Conservation (phyloP, 768 basidiomycete genomes). For the Lentinula sp. region DNA sequence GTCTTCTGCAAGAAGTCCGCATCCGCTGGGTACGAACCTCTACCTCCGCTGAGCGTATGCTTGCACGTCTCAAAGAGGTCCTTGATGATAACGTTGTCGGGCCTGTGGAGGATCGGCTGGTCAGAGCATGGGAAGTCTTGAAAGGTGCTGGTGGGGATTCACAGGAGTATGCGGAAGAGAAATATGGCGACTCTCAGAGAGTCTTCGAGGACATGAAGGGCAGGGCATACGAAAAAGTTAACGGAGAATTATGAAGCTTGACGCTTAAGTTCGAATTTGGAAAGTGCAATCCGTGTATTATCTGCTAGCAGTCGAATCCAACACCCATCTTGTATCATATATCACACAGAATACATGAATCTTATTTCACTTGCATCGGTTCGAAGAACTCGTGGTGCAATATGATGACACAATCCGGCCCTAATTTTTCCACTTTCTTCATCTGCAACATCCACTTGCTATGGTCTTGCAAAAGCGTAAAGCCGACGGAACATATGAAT, state of each 20-base stretch:
- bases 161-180: conserved; percentile 22
- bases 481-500: neutral
- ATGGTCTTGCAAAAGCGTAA: conserved; percentile 4
- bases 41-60: conserved; percentile 48
- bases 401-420: neutral
- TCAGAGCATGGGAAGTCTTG: conserved; percentile 37
- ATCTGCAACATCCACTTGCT: neutral
- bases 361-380: too few species aligned
- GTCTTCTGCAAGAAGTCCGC: conserved; percentile 79
- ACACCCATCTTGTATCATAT: too few species aligned
- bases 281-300: too few species aligned
- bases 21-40: conserved; percentile 73
- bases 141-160: conserved; percentile 26
- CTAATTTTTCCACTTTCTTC: neutral
- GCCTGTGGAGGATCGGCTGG: conserved; percentile 71
- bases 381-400: neutral
- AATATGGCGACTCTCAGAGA: conserved; percentile 13
- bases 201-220: conserved; percentile 5
- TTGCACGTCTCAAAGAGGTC: conserved; percentile 57
- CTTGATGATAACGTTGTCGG: conserved; percentile 57
- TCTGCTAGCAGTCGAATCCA: too few species aligned
- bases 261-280: neutral
- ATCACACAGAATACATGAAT: too few species aligned
- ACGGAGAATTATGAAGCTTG: neutral
- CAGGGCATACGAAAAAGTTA: conserved; percentile 1